Evolutionary conservation across 805 yeast species (phyloP).

Genomic region (Saccharomycopsis fibuligera): DNA sequence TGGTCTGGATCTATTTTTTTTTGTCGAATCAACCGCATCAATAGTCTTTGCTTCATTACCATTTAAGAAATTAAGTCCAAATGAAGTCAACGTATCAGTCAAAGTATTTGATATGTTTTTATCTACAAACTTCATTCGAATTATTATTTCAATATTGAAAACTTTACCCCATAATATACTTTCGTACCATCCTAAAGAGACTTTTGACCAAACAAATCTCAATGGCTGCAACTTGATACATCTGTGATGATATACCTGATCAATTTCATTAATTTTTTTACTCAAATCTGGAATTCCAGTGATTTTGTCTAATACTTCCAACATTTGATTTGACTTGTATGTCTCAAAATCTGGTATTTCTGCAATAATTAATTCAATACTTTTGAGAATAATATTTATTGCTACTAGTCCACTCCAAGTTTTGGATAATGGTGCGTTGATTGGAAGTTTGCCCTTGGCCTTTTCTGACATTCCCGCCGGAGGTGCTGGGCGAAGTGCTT

Average conservation of each 20-base stretch:
- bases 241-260: not conserved
- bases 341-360: conserved; percentile 31
- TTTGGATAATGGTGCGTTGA: conserved; percentile 40
- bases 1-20: not conserved
- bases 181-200: conserved; percentile 71
- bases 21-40: not conserved
- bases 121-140: conserved; percentile 26
- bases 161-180: conserved; percentile 54
- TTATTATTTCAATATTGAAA: conserved; percentile 31
- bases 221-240: conserved; percentile 25
- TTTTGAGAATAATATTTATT: conserved; percentile 34
- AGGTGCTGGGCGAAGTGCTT: conserved; percentile 40
- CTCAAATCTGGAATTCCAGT: conserved; percentile 31
- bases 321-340: conserved; percentile 25
- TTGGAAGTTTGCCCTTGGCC: conserved; percentile 48
- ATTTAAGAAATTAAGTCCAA: not conserved
- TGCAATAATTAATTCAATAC: conserved; percentile 27
- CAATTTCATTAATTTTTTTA: conserved; percentile 23
- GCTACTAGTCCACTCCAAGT: conserved; percentile 52
- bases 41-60: not conserved
- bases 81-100: conserved; percentile 15
- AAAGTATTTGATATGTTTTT: conserved; percentile 30
- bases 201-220: conserved; percentile 54
- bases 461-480: conserved; percentile 57
- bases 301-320: conserved; percentile 35